Percentiles rank a stretch among this genome's conserved stretches.
These are phyloP conservation scores for Mariannaea elegans DNA, from an alignment of 2,329 filamentous ascomycete species.

Conservation along the genomic window DNA sequence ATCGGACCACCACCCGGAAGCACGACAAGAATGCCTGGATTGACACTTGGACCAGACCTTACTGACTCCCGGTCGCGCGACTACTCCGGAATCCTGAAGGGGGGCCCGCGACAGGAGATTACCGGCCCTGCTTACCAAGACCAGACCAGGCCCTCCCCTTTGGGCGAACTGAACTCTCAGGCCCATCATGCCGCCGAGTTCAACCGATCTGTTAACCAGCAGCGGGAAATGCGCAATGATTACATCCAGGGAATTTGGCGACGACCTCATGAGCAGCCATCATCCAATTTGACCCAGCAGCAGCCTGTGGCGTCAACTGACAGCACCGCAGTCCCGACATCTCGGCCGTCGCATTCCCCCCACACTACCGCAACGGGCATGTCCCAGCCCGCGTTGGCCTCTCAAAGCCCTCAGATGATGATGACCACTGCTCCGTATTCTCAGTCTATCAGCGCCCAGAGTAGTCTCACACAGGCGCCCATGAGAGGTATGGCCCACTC, in stretches of 20 bases:
- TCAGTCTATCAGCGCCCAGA: slow-evolving; percentile 75
- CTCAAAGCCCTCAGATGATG: slow-evolving; percentile 71
- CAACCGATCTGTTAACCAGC: slow-evolving; percentile 84
- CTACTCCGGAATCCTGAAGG: slow-evolving; percentile 79
- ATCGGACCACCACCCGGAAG: slow-evolving; percentile 70
- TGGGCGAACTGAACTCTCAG: slow-evolving; percentile 84
- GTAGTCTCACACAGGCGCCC: slow-evolving; percentile 74
- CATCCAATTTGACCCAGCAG: slow-evolving; percentile 57
- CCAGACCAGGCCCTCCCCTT: slow-evolving; percentile 77
- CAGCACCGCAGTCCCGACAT: slow-evolving; percentile 54
- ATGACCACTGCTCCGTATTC: slow-evolving; percentile 73
- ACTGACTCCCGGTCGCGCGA: slow-evolving; percentile 81
- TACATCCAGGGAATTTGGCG: slow-evolving; percentile 86
- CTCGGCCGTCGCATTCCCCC: slow-evolving; percentile 66
- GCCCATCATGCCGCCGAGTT: slow-evolving; percentile 90
- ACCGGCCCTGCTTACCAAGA: slow-evolving; percentile 90
- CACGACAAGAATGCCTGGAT: slow-evolving; percentile 81
- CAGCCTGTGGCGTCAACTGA: slow-evolving; percentile 57
- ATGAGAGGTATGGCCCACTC: slow-evolving; percentile 72
- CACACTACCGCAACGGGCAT: slow-evolving; percentile 63
- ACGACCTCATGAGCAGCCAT: slow-evolving; percentile 80
- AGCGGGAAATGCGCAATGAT: slow-evolving; percentile 80
- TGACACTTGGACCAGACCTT: slow-evolving; percentile 81
- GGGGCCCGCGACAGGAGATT: slow-evolving; percentile 88
- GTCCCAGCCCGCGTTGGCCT: slow-evolving; percentile 65